phyloP scores from a whole-genome alignment of 768 basidiomycete genomes.

The Trametes meyenii region DNA sequence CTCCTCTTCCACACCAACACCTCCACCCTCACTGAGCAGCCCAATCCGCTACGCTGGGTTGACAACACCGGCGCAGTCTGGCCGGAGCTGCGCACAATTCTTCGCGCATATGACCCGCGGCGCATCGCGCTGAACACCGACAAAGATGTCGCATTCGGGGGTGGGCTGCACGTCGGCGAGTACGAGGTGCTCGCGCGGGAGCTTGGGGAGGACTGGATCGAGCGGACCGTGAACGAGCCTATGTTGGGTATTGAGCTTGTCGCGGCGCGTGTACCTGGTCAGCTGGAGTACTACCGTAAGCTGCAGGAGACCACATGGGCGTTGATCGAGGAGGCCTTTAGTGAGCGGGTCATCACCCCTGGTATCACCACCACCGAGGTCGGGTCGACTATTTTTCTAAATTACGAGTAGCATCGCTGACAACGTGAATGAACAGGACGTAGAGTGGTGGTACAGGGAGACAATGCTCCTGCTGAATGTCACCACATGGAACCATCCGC shows the following conservation, averaged over 20 bases:
- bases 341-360: conserved; percentile 43
- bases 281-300: conserved; percentile 47
- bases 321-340: conserved; percentile 56
- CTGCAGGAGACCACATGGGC: conserved; percentile 57
- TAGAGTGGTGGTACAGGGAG: conserved; percentile 58
- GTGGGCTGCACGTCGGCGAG: conserved; percentile 55
- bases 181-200: conserved; percentile 40
- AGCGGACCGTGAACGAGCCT: conserved; percentile 42
- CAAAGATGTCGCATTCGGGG: conserved; percentile 48
- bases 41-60: conserved; percentile 50
- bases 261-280: conserved; percentile 43
- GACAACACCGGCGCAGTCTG: conserved; percentile 54
- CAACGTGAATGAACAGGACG: conserved; percentile 38
- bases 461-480: conserved; percentile 50
- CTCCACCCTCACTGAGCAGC: conserved; percentile 37
- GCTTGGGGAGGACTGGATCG: conserved; percentile 47
- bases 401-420: neutral
- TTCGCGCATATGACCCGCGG: conserved; percentile 41
- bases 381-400: neutral
- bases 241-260: conserved; percentile 54
- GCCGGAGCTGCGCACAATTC: conserved; percentile 43
- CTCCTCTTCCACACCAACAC: conserved; percentile 52
- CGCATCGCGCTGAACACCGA: conserved; percentile 52
- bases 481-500: conserved; percentile 56
- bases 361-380: conserved; percentile 50